phyloP scores from a whole-genome alignment of 192 early-diverging fungal species.

The Coemansia sp. region DNA sequence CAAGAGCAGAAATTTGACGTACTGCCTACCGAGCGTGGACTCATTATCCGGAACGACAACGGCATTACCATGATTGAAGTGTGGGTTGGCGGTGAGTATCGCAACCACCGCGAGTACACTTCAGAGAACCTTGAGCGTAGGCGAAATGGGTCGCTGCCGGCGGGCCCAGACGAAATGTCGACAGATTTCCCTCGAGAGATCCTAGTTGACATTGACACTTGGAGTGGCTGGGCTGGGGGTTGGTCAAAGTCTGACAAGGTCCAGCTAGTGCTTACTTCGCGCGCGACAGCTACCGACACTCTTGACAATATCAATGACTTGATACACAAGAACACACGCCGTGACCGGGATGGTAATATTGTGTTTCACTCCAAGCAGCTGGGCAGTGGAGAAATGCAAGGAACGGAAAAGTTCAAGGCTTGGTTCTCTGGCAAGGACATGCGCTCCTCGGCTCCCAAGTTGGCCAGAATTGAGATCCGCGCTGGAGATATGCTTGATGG shows the following conservation, averaged over 20 bases:
- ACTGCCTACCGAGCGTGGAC: slow-evolving; percentile 34
- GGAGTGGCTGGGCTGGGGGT: slow-evolving; percentile 27
- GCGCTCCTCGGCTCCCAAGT: slow-evolving; percentile 13
- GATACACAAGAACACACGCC: neutral
- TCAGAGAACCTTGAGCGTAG: slow-evolving; percentile 32
- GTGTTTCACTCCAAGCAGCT: slow-evolving; percentile 32
- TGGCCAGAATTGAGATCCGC: slow-evolving; percentile 43
- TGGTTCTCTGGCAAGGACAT: slow-evolving; percentile 29
- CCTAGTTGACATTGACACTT: slow-evolving; percentile 9
- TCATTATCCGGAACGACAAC: slow-evolving; percentile 34
- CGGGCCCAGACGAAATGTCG: slow-evolving; percentile 24
- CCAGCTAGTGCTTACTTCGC: slow-evolving; percentile 37
- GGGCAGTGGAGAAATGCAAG: slow-evolving; percentile 47
- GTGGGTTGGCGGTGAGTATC: slow-evolving; percentile 51
- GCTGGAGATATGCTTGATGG: slow-evolving; percentile 57
- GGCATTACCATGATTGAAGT: slow-evolving; percentile 63
- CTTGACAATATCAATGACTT: slow-evolving; percentile 17
- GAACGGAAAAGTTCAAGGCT: slow-evolving; percentile 21
- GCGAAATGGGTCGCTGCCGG: slow-evolving; percentile 24
- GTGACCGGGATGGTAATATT: slow-evolving; percentile 18
- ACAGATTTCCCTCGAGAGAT: slow-evolving; percentile 22
- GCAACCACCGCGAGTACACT: slow-evolving; percentile 57
- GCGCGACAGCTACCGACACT: slow-evolving; percentile 21
- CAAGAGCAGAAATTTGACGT: slow-evolving; percentile 16
- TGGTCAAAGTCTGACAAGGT: slow-evolving; percentile 31